Base-by-base conservation (phyloP, 208 protist species). In the Borovskyia barvae region DNA sequence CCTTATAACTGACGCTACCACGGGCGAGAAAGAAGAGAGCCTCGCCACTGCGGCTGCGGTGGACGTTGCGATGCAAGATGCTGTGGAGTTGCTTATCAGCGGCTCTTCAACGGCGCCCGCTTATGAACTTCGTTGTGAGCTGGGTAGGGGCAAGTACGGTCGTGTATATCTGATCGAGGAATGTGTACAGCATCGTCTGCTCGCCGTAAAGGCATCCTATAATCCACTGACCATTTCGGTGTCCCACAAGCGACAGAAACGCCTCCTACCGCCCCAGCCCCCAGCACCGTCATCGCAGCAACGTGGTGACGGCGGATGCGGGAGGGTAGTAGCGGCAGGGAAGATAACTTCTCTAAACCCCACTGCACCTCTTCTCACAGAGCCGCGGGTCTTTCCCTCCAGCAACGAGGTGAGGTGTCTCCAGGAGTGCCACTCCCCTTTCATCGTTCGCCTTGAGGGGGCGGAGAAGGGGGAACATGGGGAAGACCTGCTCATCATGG, bases 401-500 rank as follows among this genome's bases (percentile, higher is more conserved):
- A 68, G 62, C 43, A 68, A 43, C 60, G 68, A 75, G 33, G 68
- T 64, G 9, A 32, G 25, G 49, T 75, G 68, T 50, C 52, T 75
- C 39, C 60, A 32, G 29, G 55, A 75, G 35, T 75, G 68, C 60
- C 46, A 60, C 45, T 68, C 62, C 19, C 62, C 62, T 1, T 68
- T 68, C 29, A 57, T 68, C 24, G 43, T 68, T 22, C 62, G 52
- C 19, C 52, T 68, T 26, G 42, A 53, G 17, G 62, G 43, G 2
- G 43, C 41, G 12, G 62, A 60, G 26, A 68, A 60, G 33, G 62
- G 62, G 2, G 70, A 68, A 19, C 69, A 72, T 29, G 69, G 69
- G 8, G 71, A 72, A 39, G 74, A 82, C 37, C 61, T 82, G 15
- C 64, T 92, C n/a, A 60, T 85, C 25, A 75, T 92, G 58, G 82